Evolutionary conservation across 2,329 filamentous ascomycete genomes (phyloP).

Genomic region (Ceratocystis ficicola): DNA sequence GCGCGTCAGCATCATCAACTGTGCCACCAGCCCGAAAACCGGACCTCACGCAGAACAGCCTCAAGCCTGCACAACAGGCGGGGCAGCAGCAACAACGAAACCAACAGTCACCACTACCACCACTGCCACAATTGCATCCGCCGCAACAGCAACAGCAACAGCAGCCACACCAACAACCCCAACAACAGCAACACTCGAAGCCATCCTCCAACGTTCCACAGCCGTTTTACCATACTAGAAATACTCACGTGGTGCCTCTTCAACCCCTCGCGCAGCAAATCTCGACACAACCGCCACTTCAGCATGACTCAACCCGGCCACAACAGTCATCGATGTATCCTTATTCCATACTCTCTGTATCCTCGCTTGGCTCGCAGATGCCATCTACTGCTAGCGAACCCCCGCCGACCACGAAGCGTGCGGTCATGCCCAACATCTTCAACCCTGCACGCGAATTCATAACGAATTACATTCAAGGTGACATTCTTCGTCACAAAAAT

Average conservation of each 20-base stretch:
- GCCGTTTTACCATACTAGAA: neutral
- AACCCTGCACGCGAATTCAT: slow-evolving; percentile 20
- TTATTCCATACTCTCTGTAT: neutral
- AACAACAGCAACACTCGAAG: slow-evolving; percentile 3
- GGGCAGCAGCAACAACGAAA: neutral
- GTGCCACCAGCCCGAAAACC: neutral
- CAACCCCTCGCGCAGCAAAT: neutral
- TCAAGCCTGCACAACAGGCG: neutral
- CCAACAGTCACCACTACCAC: neutral
- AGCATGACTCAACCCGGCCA: neutral
- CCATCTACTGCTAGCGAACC: slow-evolving; percentile 9
- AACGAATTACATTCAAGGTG: slow-evolving; percentile 13
- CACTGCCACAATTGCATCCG: neutral
- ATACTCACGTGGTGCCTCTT: neutral
- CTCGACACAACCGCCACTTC: slow-evolving; percentile 8
- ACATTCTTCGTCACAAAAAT: neutral
- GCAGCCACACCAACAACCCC: neutral
- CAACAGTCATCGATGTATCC: slow-evolving; percentile 5
- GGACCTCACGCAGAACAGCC: neutral
- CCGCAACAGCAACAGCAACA: neutral
- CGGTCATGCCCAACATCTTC: slow-evolving; percentile 20
- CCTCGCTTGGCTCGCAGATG: slow-evolving; percentile 11
- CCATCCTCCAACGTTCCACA: neutral
- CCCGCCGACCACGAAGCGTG: slow-evolving; percentile 9
- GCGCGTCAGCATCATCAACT: slow-evolving; percentile 13